Percentiles rank a stretch among this genome's conserved stretches.
Conservation (phyloP, 148 eudicot genomes). For the Fagopyrum homotropicum region DNA sequence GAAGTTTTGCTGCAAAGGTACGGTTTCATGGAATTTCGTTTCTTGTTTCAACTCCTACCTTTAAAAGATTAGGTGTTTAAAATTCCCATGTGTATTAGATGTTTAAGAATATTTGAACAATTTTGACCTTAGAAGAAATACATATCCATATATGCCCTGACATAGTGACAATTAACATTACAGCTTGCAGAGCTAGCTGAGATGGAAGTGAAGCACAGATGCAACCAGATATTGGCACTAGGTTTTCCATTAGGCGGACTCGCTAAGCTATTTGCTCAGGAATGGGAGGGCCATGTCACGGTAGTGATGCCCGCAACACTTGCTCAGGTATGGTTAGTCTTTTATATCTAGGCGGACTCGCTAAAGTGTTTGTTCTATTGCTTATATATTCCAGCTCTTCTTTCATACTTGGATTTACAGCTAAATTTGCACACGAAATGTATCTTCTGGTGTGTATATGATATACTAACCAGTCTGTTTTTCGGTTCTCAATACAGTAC, state of each 20-base stretch:
- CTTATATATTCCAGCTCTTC: too few relatives aligned
- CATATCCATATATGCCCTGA: background rate
- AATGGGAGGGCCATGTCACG: conserved; percentile 98
- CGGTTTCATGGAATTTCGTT: background rate
- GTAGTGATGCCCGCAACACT: conserved; percentile 98
- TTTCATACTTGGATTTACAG: background rate
- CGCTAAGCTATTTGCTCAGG: conserved; percentile 93
- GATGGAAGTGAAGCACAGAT: conserved; percentile 98
- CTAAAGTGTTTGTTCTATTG: background rate
- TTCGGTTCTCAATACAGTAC: conserved; percentile 34
- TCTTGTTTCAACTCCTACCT: background rate
- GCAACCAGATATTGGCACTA: conserved; percentile 85
- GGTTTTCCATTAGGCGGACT: conserved; percentile 90
- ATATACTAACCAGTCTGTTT: background rate
- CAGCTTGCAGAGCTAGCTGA: conserved; percentile 89
- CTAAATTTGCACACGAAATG: background rate
- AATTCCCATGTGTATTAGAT: too few relatives aligned
- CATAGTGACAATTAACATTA: conserved; percentile 8
- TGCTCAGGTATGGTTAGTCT: conserved; percentile 58
- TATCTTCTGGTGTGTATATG: background rate
- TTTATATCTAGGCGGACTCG: background rate
- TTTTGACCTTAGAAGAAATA: background rate
- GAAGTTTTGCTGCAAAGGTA: conserved; percentile 96
- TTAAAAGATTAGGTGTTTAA: background rate
- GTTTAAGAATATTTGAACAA: too few relatives aligned